Percentiles rank a stretch among this genome's conserved stretches.
phyloP scores from a whole-genome alignment of 768 basidiomycete genomes.

The Lactarius akahatsu region DNA sequence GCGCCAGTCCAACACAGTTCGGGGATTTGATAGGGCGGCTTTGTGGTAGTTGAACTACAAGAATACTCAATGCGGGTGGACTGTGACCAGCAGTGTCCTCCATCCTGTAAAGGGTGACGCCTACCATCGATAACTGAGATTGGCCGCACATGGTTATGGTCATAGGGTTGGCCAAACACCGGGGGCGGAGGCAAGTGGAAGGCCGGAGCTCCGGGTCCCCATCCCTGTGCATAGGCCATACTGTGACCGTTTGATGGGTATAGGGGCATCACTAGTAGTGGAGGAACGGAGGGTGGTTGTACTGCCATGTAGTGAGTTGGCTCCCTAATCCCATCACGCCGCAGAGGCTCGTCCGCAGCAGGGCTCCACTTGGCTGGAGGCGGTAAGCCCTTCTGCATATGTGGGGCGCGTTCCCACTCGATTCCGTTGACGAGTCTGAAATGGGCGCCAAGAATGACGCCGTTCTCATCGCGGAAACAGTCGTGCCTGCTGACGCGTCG shows the following conservation, averaged over 20 bases:
- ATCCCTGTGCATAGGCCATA: conserved; percentile 17
- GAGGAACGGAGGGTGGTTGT: conserved; percentile 48
- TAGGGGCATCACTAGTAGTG: conserved; percentile 34
- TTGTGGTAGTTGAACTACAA: conserved; percentile 20
- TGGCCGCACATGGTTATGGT: conserved; percentile 22
- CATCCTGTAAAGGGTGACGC: conserved; percentile 13
- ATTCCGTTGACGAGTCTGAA: conserved; percentile 17
- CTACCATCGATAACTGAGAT: conserved; percentile 18
- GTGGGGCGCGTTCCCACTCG: conserved; percentile 28
- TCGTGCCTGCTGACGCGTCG: conserved; percentile 51
- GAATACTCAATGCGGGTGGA: conserved; percentile 26
- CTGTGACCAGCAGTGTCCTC: conserved; percentile 21
- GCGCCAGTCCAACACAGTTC: conserved; percentile 30
- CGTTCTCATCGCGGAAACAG: conserved; percentile 31
- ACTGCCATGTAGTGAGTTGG: conserved; percentile 65
- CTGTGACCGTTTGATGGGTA: conserved; percentile 33
- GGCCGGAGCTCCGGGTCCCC: conserved; percentile 17
- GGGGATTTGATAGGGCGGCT: conserved; percentile 20
- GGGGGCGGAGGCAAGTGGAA: conserved; percentile 15
- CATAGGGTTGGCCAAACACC: conserved; percentile 21
- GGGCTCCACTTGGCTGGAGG: conserved; percentile 84
- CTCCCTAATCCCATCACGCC: conserved; percentile 50
- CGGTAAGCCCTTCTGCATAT: conserved; percentile 46
- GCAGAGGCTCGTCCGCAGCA: conserved; percentile 72
- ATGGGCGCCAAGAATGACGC: conserved; percentile 15